Evolutionary conservation across 2,329 filamentous ascomycete genomes (phyloP).

Genomic region (Xylaria sp.): DNA sequence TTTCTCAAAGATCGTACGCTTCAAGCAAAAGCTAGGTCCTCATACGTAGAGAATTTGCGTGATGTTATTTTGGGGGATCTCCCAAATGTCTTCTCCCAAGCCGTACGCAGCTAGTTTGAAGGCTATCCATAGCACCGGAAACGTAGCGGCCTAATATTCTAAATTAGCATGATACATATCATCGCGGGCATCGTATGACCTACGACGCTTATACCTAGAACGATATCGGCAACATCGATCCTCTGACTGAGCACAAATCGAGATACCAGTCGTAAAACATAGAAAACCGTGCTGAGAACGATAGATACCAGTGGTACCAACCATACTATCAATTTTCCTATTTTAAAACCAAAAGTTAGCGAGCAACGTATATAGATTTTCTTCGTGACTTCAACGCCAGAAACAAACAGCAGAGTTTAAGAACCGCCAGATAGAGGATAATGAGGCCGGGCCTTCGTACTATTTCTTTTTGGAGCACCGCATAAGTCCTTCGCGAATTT

Average conservation of each 20-base stretch:
- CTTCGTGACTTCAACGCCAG: neutral
- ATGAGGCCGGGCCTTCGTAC: conserved; percentile 4
- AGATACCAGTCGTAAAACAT: conserved; percentile 20
- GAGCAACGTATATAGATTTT: neutral
- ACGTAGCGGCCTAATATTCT: conserved; percentile 16
- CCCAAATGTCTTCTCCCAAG: conserved; percentile 30
- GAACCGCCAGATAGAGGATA: neutral
- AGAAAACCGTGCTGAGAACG: conserved; percentile 27
- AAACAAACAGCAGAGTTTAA: neutral
- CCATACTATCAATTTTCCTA: conserved; percentile 18
- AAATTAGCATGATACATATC: neutral
- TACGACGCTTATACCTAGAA: conserved; percentile 27
- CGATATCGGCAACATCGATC: conserved; percentile 23
- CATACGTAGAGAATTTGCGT: conserved; percentile 31
- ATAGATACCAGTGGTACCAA: conserved; percentile 24
- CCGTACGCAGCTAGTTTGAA: conserved; percentile 15
- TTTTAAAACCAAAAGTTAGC: conserved; percentile 11
- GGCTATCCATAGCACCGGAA: conserved; percentile 26
- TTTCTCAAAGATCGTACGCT: neutral
- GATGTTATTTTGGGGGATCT: conserved; percentile 32
- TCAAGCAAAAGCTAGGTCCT: neutral
- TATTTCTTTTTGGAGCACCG: conserved; percentile 16
- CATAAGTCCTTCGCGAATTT: conserved; percentile 24
- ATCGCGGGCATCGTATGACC: neutral
- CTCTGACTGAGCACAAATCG: conserved; percentile 21